A percentile compares a stretch with the other conserved stretches of the same genome.
Evolutionary conservation across 805 yeast species (phyloP).

Genomic region (Yarrowia sp.): DNA sequence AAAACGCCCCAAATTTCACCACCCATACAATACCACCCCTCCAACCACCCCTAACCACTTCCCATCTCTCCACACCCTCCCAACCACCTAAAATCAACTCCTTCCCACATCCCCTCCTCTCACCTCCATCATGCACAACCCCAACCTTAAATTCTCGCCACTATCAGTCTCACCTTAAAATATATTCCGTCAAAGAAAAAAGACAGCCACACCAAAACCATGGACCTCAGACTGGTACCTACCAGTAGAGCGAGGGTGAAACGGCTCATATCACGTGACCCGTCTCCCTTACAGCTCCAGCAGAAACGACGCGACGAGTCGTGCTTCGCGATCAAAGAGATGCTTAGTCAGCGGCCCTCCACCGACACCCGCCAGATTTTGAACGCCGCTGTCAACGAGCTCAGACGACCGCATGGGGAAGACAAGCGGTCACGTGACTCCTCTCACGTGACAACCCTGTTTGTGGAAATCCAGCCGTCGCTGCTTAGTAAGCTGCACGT

Average conservation of each 20-base stretch:
- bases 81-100: not conserved
- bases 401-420: not conserved
- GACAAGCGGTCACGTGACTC: not conserved
- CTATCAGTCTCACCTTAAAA: not conserved
- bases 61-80: not conserved
- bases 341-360: slow-evolving; percentile 23
- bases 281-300: slow-evolving; percentile 7
- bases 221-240: slow-evolving; percentile 26
- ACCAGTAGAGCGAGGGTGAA: slow-evolving; percentile 25
- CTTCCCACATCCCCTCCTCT: not conserved
- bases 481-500: slow-evolving; percentile 8
- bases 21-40: not conserved
- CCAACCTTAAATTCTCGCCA: not conserved
- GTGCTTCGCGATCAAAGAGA: not conserved
- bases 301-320: slow-evolving; percentile 2
- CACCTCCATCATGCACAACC: not conserved
- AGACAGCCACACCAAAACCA: not conserved
- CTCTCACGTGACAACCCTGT: not conserved
- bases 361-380: not conserved
- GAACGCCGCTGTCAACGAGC: not conserved
- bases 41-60: not conserved
- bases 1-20: not conserved
- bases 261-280: slow-evolving; percentile 18
- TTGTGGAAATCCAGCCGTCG: slow-evolving; percentile 3
- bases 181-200: too few species aligned